Evolutionary conservation across 2,329 filamentous ascomycete species (phyloP), one percentile per base, ranked within the genome.

Genomic region (Cryphonectria japonica): DNA sequence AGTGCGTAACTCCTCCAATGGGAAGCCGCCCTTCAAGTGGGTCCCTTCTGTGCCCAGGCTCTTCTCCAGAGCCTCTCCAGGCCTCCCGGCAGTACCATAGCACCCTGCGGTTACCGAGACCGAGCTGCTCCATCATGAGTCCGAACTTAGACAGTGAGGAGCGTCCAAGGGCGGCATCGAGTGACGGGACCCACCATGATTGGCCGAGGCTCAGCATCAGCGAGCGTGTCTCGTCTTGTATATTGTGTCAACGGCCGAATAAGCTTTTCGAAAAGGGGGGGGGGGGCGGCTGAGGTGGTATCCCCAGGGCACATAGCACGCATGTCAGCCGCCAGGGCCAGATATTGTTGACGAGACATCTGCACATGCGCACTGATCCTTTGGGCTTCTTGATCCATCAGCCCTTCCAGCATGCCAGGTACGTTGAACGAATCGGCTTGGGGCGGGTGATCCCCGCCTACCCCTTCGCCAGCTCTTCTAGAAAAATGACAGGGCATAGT

Each of bases 401-500:
- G 60, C 37, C 34, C 22, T 37, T 14, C 37, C 37, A 64, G 37
- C 6, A 22, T 46, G 61, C 34, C 41, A 43, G 37, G 61, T 22
- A 46, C 14, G n/a, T 32, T 19, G 61, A 46, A 39, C 61, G 37
- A 43, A 39, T 39, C 61, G 37, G 61, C 37, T 64, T 29, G 37
- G 7, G 37, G n/a, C 37, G 61, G 61, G 26, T 64, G n/a, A 7
- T 19, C 39, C 39, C 61, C 37, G 61, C 61, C 39, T 16, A 26
- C 41, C 61, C 14, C 39, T 64, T 46, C 61, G 61, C 34, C 37
- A 64, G 37, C 61, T 64, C 61, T 64, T 64, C 61, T 64, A 64
- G 61, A 63, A 64, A 57, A 64, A 22, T 46, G 39, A 46, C 61
- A 64, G 61, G 61, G 37, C 60, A 34, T 32, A 22, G 41, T 13